Base-by-base conservation (phyloP, 495 filamentous ascomycete species). In the Aspergillus coremiiformis region DNA sequence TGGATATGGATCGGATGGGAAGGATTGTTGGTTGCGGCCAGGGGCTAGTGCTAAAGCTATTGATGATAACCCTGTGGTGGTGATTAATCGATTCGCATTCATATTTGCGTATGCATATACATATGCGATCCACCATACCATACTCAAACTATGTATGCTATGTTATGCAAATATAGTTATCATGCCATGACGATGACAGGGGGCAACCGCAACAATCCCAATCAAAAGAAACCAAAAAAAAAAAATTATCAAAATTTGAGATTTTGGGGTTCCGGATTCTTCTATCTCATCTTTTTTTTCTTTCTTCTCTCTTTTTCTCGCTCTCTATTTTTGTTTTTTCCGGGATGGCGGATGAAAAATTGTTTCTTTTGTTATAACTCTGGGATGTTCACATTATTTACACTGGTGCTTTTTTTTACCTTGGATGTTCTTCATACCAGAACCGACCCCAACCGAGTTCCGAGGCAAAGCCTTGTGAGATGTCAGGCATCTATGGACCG, bases 1-100 rank as follows among this genome's bases (percentile, higher is more conserved):
- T 41, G 37, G 37, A 41, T 41, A 41, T 41, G 37, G 37, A 11
- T 41, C 37, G 37, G 37, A 41, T 41, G 15, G 37, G 37, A 41
- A 41, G 37, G 37, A 41, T 41, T 41, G 37, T 41, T 41, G 48
- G 15, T 41, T 32, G 23, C 39, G 35, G 33, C 26, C 37, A 29
- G 48, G 48, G 37, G n/a, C 17, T 51, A 21, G 26, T 47, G 23
- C 21, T 47, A 22, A 35, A 35, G 32, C 32, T 35, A 35, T n/a
- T 29, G 26, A 47, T 47, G 39, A 42, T 39, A 24, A 37, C 33
- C 39, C 39, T 27, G 48, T 24, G 48, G 48, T 51, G 48, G 37
- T 51, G 37, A 37, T 30, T 35, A 5, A 11, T 14, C 23, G 45
- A 37, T 15, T 35, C 43, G 43, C 23, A 35, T 37, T 35, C 32